Evolutionary conservation across 805 yeast species (phyloP).

Genomic region (Schizosaccharomyces japonicus): DNA sequence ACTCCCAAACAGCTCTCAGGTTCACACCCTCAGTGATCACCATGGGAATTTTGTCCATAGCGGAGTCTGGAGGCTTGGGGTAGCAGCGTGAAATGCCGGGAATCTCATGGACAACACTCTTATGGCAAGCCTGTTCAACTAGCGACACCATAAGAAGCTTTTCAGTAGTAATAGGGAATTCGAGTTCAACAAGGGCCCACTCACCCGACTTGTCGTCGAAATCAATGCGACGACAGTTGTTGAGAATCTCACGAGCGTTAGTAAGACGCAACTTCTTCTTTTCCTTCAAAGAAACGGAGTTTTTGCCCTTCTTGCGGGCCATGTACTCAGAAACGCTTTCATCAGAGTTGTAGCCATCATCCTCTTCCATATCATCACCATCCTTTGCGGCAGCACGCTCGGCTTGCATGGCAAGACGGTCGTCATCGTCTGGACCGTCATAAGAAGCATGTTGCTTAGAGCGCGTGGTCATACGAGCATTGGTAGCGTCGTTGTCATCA

Average conservation of each 20-base stretch:
- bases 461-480: slow-evolving; percentile 34
- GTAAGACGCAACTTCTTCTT: background rate
- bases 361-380: slow-evolving; percentile 24
- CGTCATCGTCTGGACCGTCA: slow-evolving; percentile 90
- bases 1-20: slow-evolving; percentile 95
- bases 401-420: slow-evolving; percentile 64
- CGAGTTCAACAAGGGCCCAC: slow-evolving; percentile 82
- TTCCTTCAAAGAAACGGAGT: background rate
- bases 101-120: slow-evolving; percentile 78
- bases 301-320: slow-evolving; percentile 3
- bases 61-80: slow-evolving; percentile 31
- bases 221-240: slow-evolving; percentile 52
- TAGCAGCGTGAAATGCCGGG: slow-evolving; percentile 81
- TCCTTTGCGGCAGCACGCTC: slow-evolving; percentile 63
- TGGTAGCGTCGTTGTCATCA: slow-evolving; percentile 34
- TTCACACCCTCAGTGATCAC: slow-evolving; percentile 95
- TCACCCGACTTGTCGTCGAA: slow-evolving; percentile 73
- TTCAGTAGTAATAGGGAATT: slow-evolving; percentile 63
- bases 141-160: slow-evolving; percentile 92
- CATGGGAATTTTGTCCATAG: slow-evolving; percentile 10
- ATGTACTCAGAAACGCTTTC: slow-evolving; percentile 16
- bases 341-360: slow-evolving; percentile 14
- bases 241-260: background rate
- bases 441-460: slow-evolving; percentile 73
- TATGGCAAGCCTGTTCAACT: slow-evolving; percentile 73